These are phyloP conservation scores for Penicillium sumatraense DNA, from an alignment of 2,329 filamentous ascomycete species.

Conservation along the genomic window DNA sequence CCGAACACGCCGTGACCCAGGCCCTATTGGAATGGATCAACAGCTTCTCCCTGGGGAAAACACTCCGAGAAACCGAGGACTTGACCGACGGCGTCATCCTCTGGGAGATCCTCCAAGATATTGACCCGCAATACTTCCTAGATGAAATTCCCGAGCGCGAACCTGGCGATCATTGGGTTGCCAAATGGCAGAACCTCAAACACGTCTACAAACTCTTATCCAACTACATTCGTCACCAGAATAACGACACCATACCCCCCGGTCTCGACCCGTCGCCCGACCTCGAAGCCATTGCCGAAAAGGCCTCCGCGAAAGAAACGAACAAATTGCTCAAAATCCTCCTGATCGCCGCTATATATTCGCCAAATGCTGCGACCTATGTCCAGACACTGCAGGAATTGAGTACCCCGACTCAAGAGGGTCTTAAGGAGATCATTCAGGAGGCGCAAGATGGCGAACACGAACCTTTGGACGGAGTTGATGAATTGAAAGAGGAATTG, in stretches of 20 bases:
- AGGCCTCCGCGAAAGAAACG: slow-evolving; percentile 47
- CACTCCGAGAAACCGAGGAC: slow-evolving; percentile 46
- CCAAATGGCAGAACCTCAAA: slow-evolving; percentile 55
- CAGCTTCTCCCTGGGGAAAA: slow-evolving; percentile 49
- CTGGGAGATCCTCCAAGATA: slow-evolving; percentile 55
- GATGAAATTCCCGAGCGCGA: slow-evolving; percentile 52
- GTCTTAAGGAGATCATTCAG: slow-evolving; percentile 53
- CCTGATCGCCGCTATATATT: slow-evolving; percentile 65
- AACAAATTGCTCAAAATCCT: slow-evolving; percentile 66
- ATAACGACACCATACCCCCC: slow-evolving; percentile 47
- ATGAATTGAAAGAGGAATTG: slow-evolving; percentile 42
- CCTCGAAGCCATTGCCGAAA: slow-evolving; percentile 52
- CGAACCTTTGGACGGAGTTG: slow-evolving; percentile 40
- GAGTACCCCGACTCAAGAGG: slow-evolving; percentile 49
- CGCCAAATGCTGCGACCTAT: slow-evolving; percentile 60
- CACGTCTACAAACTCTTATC: slow-evolving; percentile 52
- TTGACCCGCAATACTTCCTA: slow-evolving; percentile 53
- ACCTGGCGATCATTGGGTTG: slow-evolving; percentile 51
- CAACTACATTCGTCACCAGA: slow-evolving; percentile 51
- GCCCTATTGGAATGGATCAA: slow-evolving; percentile 55
- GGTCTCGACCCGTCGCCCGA: slow-evolving; percentile 50
- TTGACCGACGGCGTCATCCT: slow-evolving; percentile 51
- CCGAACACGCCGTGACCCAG: slow-evolving; percentile 50
- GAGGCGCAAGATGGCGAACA: slow-evolving; percentile 49
- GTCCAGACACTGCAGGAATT: slow-evolving; percentile 54